Evolutionary conservation across 345 rosid genomes (phyloP).

Genomic region (Brassica carinata): DNA sequence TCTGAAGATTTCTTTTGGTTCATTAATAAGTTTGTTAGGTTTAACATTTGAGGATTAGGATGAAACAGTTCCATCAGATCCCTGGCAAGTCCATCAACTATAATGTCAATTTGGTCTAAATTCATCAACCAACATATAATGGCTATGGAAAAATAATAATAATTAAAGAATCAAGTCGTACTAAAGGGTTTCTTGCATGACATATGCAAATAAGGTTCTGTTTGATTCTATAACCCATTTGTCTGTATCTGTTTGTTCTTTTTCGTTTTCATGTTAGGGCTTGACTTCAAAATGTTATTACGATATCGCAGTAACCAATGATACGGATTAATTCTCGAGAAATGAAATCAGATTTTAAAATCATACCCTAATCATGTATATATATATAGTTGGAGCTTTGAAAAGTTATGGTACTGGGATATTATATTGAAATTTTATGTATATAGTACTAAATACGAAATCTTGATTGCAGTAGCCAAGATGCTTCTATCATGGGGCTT

Average conservation of each 20-base stretch:
- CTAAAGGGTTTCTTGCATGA: slow-evolving; percentile 6
- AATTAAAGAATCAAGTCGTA: not conserved
- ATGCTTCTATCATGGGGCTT: no score
- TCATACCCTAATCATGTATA: no score
- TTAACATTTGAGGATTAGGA: not conserved
- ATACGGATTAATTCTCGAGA: slow-evolving; percentile 16
- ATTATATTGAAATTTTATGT: no score
- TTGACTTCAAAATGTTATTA: slow-evolving; percentile 20
- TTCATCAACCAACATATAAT: slow-evolving; percentile 25
- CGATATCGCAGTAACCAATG: slow-evolving; percentile 15
- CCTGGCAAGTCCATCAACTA: slow-evolving; percentile 26
- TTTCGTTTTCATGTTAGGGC: slow-evolving; percentile 24
- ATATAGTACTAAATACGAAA: no score
- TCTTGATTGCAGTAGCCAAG: no score
- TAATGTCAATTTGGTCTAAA: not conserved
- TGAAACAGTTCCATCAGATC: slow-evolving; percentile 20
- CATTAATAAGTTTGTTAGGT: slow-evolving; percentile 11
- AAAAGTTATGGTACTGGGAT: no score
- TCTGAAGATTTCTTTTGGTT: slow-evolving; percentile 17
- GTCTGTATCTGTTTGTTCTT: slow-evolving; percentile 29
- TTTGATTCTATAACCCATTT: not conserved
- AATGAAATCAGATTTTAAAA: not conserved
- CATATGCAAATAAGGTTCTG: slow-evolving; percentile 21
- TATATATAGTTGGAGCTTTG: no score
- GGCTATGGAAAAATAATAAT: slow-evolving; percentile 5